Base-by-base conservation (phyloP, 768 basidiomycete genomes). In the Strobilomyces dryophilus region DNA sequence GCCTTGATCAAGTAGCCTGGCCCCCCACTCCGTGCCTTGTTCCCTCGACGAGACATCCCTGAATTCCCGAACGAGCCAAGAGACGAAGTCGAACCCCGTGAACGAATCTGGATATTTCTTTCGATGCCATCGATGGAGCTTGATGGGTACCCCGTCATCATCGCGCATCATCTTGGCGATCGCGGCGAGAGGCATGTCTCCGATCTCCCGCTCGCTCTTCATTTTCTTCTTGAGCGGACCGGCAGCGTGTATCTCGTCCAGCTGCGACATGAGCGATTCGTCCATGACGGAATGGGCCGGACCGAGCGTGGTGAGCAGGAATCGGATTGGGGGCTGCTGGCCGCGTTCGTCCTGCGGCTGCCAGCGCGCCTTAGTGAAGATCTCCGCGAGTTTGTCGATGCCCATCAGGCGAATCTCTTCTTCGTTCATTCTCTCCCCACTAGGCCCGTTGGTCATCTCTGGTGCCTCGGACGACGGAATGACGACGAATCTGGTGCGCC, bases 401-500 rank as follows among this genome's bases (percentile, higher is more conserved):
- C 97, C 97, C 37, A 91, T 73, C 21, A 97, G 77, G 15, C 91
- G 85, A 15, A 87, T 84, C 68, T 95, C 94, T 67, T 94, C 91
- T 29, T 92, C 90, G 59, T 85, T 83, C 45, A 95, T 76, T 49
- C 76, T 76, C 65, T 95, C 93, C 1, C 86, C 88, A 2, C 79
- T 77, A 0, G 87, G 77, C 0, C 84, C 83, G 12, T 74, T 71
- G 41, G 73, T 77, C 2, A 76, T 65, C 32, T 76, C 71, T 4
- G 80, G 92, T 54, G 83, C 78, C 35, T 91, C 87, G 14, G 80
- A 75, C 0, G 92, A 86, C 0, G 95, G 95, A 27, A 99, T 89
- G 18, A 99, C 84, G 24, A 98, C 79, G 66, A 97, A 97, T 20
- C 95, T 79, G 0, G 94, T 98, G 12, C 95, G 80, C 92, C 95